Base-by-base conservation (phyloP, 2,329 filamentous ascomycete species). In the Exserohilum turcica region DNA sequence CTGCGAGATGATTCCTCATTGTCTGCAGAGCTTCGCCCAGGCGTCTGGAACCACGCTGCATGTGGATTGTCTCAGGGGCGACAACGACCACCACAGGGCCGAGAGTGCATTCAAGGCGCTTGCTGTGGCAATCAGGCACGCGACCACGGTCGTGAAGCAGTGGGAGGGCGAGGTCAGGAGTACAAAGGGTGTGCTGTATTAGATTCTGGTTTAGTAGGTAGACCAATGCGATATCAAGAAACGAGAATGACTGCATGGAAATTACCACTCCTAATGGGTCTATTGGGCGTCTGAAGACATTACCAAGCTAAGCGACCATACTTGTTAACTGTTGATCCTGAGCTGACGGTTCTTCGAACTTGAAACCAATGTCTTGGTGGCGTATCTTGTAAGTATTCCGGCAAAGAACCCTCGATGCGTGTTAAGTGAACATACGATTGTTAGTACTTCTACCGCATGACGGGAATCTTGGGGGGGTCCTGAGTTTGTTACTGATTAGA, bases 91-190 rank as follows among this genome's bases (percentile, higher is more conserved):
- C 77, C 94, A 97, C 79, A 83, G 92, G 53, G 92, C 94, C 8
- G 94, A 97, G 84, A 94, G 90, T 74, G 94, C 93, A 13, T 97
- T 99, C 78, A 99, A 99, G 84, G 94, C 94, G 40, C 77, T 97
- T 63, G 94, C 94, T 0, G 86, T 97, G 38, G 94, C 94, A 6
- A 82, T 95, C 49, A 83, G 88, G 65, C 84, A 84, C 74, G 94
- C 94, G 8, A 93, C 87, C 43, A 83, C 84, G 44, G 83, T 86
- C 64, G 86, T 93, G 28, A 84, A 85, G 36, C 91, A 91, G 9
- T 88, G 89, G 73, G 92, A 95, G 77, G 92, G 91, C 2, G 94
- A 99, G 81, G 87, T 97, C 21, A 90, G 92, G 47, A 97, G 92
- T 79, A 97, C 93, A 7, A 97, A 97, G 84, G 93, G 93, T 9